Base-by-base conservation (phyloP, 306 rosid species). In the Malus orientalis region DNA sequence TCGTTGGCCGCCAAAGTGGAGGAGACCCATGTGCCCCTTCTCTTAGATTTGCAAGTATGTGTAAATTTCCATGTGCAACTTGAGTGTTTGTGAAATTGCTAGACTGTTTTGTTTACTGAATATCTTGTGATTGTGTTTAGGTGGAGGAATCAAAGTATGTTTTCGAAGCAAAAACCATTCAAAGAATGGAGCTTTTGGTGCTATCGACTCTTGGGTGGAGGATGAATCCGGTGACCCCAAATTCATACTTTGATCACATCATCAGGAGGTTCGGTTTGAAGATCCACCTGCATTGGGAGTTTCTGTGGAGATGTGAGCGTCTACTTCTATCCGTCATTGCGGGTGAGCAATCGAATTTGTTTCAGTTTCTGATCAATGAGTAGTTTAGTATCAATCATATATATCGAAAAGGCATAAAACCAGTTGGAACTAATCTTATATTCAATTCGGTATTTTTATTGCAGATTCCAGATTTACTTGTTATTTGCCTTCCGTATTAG, bases 121-220 rank as follows among this genome's bases (percentile, higher is more conserved):
- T 47, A 3, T 63, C 68, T 74, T 44, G 42, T 61, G 69, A 25
- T 6, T 71, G 69, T 81, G 82, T 20, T 81, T 76, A 95, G 98
- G 96, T 88, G 74, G 96, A 86, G 75, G 93, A 87, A 70, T 85
- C 97, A 4, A 92, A 86, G 75, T 92, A 78, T 53, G 81, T 90
- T 67, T 95, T 95, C 80, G 96, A 90, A 69, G 93, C 96, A 3
- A 95, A 88, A 81, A 90, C 93, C 61, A 84, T 95, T 38, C 93
- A 88, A 76, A 90, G 97, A 92, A 95, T 95, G 98, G 98, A 95
- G 86, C 96, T 95, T 75, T 74, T 95, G 68, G 96, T 95, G 79
- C 82, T 92, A 57, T 88, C 97, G 5, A 87, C 98, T 70, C 96
- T 95, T 47, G 73, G 87, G 73, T 95, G 98, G 98, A 89, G 89